phyloP scores from a whole-genome alignment of 129 eudicot genomes.

The Lactuca saligna region DNA sequence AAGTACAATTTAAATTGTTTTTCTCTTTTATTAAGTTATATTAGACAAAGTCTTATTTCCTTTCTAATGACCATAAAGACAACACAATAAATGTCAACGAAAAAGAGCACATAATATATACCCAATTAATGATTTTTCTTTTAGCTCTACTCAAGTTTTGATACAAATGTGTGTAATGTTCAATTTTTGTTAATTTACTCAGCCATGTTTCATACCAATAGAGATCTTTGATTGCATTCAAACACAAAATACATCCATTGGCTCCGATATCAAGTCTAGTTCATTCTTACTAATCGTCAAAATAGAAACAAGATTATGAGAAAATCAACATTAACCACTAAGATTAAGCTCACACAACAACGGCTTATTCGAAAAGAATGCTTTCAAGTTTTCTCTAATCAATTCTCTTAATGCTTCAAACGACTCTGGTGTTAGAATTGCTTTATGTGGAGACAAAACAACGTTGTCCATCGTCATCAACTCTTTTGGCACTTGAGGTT shows the following conservation, averaged over 20 bases:
- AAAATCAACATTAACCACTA: slow-evolving; percentile 12
- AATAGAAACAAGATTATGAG: background rate
- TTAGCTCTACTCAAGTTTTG: too few relatives aligned
- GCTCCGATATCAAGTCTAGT: background rate
- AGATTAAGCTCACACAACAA: slow-evolving; percentile 47
- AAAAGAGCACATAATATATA: too few relatives aligned
- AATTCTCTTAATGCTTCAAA: slow-evolving; percentile 37
- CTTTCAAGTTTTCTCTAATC: slow-evolving; percentile 40
- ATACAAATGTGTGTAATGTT: too few relatives aligned
- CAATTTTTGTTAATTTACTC: too few relatives aligned
- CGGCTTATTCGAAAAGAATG: slow-evolving; percentile 61
- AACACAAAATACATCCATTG: background rate
- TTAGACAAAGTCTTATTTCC: background rate
- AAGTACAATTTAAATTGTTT: background rate
- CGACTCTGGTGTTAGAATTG: slow-evolving; percentile 60
- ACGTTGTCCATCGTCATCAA: slow-evolving; percentile 57
- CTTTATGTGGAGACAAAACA: slow-evolving; percentile 71
- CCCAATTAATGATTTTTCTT: too few relatives aligned
- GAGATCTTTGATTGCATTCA: too few relatives aligned
- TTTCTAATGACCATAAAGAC: background rate
- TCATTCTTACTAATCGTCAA: slow-evolving; percentile 10
- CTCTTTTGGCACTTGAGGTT: slow-evolving; percentile 70
- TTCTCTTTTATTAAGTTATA: background rate
- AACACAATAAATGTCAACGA: too few relatives aligned
- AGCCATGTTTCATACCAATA: too few relatives aligned